Base-by-base conservation (phyloP, 768 basidiomycete species). In the Leccinellum luteum region DNA sequence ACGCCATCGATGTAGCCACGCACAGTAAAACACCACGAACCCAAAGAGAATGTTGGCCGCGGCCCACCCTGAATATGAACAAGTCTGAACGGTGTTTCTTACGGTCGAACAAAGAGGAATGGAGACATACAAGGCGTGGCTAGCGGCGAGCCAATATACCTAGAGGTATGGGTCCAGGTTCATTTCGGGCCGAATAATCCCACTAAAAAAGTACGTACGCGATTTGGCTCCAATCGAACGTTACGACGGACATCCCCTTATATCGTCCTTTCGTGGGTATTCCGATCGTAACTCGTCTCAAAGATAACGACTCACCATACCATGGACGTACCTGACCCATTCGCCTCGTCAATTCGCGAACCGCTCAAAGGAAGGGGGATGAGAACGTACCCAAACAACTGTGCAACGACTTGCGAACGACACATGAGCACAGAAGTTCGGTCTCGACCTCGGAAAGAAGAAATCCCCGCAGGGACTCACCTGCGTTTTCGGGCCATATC, bases 201-300 rank as follows among this genome's bases (percentile, higher is more conserved):
- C 21, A 12, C 51, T 19, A 64, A 62, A 54, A 54, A 25, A 64
- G 60, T 66, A 69, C 70, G 49, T 34, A 73, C 66, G 72, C 70
- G 56, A 87, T 84, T 71, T 89, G 86, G 17, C 83, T 78, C 90
- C 90, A 93, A 66, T 92, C 90, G 67, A 93, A 90, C 44, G 89
- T 89, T 59, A 91, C 66, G 51, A 90, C 65, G 52, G 85, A 85
- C 86, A 90, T 89, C 28, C 85, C 85, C 72, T 72, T 43, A 21
- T 30, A 6, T 2, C 28, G 34, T 7, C 13, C 21, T 23, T 21
- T 19, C 17, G 55, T 60, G 7, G 10, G 4, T 43, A 54, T 23
- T 23, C 47, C 25, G 1, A 30, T 14, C 7, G 13, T 12, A 2
- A 2, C 4, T 17, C 35, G 7, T 41, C 27, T 12, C 6, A 15